Evolutionary conservation across 2,329 filamentous ascomycete genomes (phyloP).

Genomic region (Teratosphaeria epicoccoides): DNA sequence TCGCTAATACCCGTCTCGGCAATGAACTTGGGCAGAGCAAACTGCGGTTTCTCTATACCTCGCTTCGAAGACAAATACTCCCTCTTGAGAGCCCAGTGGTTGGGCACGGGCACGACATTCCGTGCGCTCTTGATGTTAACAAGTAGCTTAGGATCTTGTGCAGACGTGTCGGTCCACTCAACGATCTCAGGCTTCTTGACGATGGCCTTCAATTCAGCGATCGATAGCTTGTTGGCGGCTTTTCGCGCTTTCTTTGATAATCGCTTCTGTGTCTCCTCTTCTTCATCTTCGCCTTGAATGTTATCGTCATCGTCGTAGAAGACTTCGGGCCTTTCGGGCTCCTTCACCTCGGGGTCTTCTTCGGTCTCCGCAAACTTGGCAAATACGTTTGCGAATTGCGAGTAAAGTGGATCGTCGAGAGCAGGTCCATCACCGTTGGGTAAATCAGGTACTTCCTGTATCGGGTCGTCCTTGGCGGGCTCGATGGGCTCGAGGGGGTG

Average conservation of each 20-base stretch:
- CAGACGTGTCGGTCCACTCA: slow-evolving; percentile 93
- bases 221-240: slow-evolving; percentile 79
- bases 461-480: slow-evolving; percentile 17
- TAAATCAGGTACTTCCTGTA: slow-evolving; percentile 17
- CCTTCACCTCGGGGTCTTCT: slow-evolving; percentile 46
- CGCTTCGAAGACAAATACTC: slow-evolving; percentile 96
- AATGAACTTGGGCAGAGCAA: slow-evolving; percentile 89
- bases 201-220: slow-evolving; percentile 88
- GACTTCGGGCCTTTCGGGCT: slow-evolving; percentile 70
- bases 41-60: slow-evolving; percentile 90
- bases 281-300: slow-evolving; percentile 74
- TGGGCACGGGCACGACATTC: slow-evolving; percentile 89
- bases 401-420: slow-evolving; percentile 58
- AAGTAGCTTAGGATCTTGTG: slow-evolving; percentile 75
- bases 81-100: slow-evolving; percentile 90
- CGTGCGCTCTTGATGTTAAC: slow-evolving; percentile 91
- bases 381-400: slow-evolving; percentile 74
- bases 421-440: slow-evolving; percentile 15
- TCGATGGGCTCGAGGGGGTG: slow-evolving; percentile 17
- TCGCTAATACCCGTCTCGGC: slow-evolving; percentile 94
- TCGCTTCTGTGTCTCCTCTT: slow-evolving; percentile 50
- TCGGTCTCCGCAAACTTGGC: slow-evolving; percentile 60
- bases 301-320: slow-evolving; percentile 78
- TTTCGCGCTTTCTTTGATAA: slow-evolving; percentile 94
- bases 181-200: slow-evolving; percentile 88